Evolutionary conservation across 1,284 basidiomycete species (phyloP).

Genomic region (Fereydounia khargensis): DNA sequence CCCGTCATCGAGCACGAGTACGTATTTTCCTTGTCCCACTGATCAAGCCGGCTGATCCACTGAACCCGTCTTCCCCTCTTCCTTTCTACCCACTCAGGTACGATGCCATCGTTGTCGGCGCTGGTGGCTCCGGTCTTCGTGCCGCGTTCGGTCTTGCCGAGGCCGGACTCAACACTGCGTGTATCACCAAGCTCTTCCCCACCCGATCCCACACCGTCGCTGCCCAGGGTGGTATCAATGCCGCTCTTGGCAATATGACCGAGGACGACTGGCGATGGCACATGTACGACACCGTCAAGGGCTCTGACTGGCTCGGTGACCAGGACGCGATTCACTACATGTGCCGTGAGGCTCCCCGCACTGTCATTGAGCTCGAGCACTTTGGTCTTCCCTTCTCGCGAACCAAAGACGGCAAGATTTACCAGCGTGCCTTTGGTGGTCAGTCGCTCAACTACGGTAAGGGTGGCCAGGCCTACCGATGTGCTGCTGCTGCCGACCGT

Average conservation of each 20-base stretch:
- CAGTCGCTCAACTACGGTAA: slow-evolving; percentile 97
- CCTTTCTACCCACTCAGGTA: slow-evolving; percentile 7
- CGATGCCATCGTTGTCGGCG: slow-evolving; percentile 63
- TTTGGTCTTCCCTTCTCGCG: slow-evolving; percentile 98
- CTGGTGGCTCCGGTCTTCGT: slow-evolving; percentile 95
- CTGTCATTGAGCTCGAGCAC: slow-evolving; percentile 95
- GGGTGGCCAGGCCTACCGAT: slow-evolving; percentile 98
- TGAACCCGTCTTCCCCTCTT: not conserved
- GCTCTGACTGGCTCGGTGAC: slow-evolving; percentile 99
- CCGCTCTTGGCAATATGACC: slow-evolving; percentile 83
- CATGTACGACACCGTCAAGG: slow-evolving; percentile 99
- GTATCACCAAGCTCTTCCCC: slow-evolving; percentile 99
- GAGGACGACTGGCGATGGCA: slow-evolving; percentile 96
- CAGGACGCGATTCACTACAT: slow-evolving; percentile 99
- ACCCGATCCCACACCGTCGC: slow-evolving; percentile 98
- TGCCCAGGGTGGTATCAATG: slow-evolving; percentile 99
- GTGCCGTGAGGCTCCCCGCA: slow-evolving; percentile 90
- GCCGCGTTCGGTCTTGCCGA: slow-evolving; percentile 99
- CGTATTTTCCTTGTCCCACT: not conserved
- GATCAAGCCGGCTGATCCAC: not conserved
- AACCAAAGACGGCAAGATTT: slow-evolving; percentile 98
- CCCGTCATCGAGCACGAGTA: slow-evolving; percentile 87
- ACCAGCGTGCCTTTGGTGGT: slow-evolving; percentile 98
- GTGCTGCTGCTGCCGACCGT: slow-evolving; percentile 96
- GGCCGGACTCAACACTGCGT: slow-evolving; percentile 87